Base-by-base conservation (phyloP, 768 basidiomycete species). In the Glaciozyma martinii region DNA sequence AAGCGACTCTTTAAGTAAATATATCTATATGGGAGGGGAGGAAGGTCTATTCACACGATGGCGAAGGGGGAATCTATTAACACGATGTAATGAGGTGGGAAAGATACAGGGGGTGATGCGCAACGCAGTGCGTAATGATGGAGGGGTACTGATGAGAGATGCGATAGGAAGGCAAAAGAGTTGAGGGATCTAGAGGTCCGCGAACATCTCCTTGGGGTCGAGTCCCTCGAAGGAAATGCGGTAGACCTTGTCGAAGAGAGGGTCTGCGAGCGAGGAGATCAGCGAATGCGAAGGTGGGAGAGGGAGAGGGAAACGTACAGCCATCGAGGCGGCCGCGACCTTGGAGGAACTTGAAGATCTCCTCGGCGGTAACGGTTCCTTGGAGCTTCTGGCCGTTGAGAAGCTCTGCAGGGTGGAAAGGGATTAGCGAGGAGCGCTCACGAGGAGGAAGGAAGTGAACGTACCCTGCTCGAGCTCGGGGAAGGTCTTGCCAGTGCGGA, bases 401-500 rank as follows among this genome's bases (percentile, higher is more conserved):
- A n/a, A 56, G 55, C 33, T 56, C 55, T 9, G 21, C 37, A n/a
- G 37, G 10, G 12, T 2, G 37, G 37, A 13, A 12, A 12, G 33
- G 5, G 33, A 33, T 30, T n/a, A n/a, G 52, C 52, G 29, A 25
- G 53, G 30, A 19, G 25, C 1, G 5, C 15, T 19, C 3, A 13
- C 4, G 53, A 29, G 23, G n/a, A 9, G 47, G 15, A 29, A 29
- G 23, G 30, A 21, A 44, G 65, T 59, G 57, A n/a, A 66, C 59
- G 37, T 40, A 40, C 37, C 75, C 49, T 71, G 65, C 68, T 80
- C 78, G 63, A 80, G 76, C 56, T 76, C 71, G 50, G 76, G 75
- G 73, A 79, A 79, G 9, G 76, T 66, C 74, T 78, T 80, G 54
- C 76, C 77, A 5, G 75, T 71, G 56, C 73, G 75, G 63, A 76